Evolutionary conservation across 371 early-diverging fungal genomes (phyloP), one percentile per base, ranked within the genome.

Genomic region (Zopfochytrium polystomum): DNA sequence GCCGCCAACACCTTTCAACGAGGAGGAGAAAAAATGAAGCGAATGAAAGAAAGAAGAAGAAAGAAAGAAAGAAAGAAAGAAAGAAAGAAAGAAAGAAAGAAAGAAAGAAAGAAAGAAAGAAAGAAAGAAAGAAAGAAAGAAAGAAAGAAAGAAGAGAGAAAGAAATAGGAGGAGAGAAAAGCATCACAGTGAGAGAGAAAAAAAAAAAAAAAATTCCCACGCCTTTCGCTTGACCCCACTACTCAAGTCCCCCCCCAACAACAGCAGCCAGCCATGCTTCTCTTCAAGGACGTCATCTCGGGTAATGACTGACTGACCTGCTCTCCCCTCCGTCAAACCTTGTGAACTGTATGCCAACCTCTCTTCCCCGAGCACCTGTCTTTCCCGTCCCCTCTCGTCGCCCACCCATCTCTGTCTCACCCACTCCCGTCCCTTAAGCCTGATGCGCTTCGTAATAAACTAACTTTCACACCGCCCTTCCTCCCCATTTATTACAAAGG

Each of bases 231-330:
- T n/a, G n/a, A n/a, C n/a, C n/a, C n/a, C n/a, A n/a, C n/a, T n/a
- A n/a, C n/a, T n/a, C n/a, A n/a, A n/a, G n/a, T 3, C n/a, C 20
- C 23, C 58, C n/a, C 18, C n/a, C 27, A 47, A 32, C 50, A 25
- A 11, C 55, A 57, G 27, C 29, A 51, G 18, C 46, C n/a, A 51
- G 54, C 42, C 42, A 87, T 85, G 87, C 74, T 84, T 65, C 72
- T 87, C 52, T 86, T 72, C 79, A 64, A 67, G 45, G 87, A 87
- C 74, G 71, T 86, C 63, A 71, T 87, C 66, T 73, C 79, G 60
- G 82, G 85, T 85, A 73, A 68, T 74, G 49, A 25, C 30, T 3
- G 5, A 34, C 47, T 1, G 15, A n/a, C 51, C 15, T 31, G n/a
- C 2, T 1, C 52, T 15, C 2, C 20, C 47, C 1, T 18, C 9